Evolutionary conservation across 176 grass and related monocot genomes (phyloP).

Genomic region (Avena atlantica): DNA sequence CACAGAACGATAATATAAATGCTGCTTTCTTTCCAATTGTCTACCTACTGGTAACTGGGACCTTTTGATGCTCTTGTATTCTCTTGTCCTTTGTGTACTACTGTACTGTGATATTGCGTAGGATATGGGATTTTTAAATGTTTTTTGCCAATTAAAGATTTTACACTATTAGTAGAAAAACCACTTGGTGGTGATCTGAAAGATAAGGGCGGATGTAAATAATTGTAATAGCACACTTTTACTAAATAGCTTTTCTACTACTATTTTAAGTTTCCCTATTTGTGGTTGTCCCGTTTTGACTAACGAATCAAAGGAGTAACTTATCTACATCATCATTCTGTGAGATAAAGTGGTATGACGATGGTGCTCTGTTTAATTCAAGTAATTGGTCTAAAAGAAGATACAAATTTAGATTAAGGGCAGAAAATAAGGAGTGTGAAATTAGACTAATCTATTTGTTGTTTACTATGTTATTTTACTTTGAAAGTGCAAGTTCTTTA

Average conservation of each 20-base stretch:
- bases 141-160: not conserved
- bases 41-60: slow-evolving; percentile 12
- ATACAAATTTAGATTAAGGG: too few relatives aligned
- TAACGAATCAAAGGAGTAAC: too few relatives aligned
- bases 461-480: too few relatives aligned
- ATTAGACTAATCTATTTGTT: too few relatives aligned
- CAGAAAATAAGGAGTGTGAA: too few relatives aligned
- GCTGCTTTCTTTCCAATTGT: slow-evolving; percentile 2
- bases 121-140: not conserved
- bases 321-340: too few relatives aligned
- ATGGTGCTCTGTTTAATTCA: too few relatives aligned
- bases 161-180: slow-evolving; percentile 18
- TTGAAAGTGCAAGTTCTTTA: not conserved
- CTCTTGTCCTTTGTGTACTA: not conserved
- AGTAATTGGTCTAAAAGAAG: too few relatives aligned
- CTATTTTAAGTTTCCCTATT: not conserved
- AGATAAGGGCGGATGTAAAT: not conserved
- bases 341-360: too few relatives aligned
- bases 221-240: not conserved
- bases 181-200: slow-evolving; percentile 2
- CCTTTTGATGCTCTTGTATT: not conserved
- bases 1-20: not conserved
- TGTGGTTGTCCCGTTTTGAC: not conserved
- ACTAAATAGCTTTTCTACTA: not conserved
- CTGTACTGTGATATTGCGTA: not conserved